A percentile compares a stretch with the other conserved stretches of the same genome.
phyloP scores from a whole-genome alignment of 2,329 filamentous ascomycete genomes.

The Fusarium sp. region DNA sequence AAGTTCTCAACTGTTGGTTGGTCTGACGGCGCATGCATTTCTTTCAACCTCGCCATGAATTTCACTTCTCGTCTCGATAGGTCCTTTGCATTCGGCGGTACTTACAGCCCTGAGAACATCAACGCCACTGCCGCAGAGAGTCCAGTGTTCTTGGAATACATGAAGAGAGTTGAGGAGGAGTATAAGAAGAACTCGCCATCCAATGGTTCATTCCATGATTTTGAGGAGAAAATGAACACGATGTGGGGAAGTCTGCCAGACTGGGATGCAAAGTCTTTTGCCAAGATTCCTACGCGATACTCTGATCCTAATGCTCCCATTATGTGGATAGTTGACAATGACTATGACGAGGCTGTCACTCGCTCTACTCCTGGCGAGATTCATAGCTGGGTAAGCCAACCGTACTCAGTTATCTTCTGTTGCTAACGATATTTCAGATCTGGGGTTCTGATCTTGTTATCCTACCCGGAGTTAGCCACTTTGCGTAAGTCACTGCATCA shows the following conservation, averaged over 20 bases:
- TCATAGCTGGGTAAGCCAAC: neutral
- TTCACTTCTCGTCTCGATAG: neutral
- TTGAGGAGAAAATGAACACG: neutral
- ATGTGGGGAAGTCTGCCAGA: neutral
- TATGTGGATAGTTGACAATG: neutral
- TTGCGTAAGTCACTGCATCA: neutral
- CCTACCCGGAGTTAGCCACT: neutral
- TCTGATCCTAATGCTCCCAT: neutral
- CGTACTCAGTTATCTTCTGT: too few relatives aligned
- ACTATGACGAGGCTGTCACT: neutral
- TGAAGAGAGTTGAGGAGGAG: neutral
- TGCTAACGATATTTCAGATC: neutral
- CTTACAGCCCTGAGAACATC: neutral
- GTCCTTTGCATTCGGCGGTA: neutral
- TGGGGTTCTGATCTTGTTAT: neutral
- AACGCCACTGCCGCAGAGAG: neutral
- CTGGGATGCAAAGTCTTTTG: neutral
- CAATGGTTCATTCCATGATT: accelerated
- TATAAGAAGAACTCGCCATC: neutral
- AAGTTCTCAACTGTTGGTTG: neutral
- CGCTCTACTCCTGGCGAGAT: neutral
- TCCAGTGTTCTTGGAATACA: neutral
- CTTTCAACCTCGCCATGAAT: conserved; percentile 1
- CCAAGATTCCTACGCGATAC: neutral
- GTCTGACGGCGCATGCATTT: neutral